Evolutionary conservation across 139 green algal species (phyloP).

Genomic region (Chlorella sp.): DNA sequence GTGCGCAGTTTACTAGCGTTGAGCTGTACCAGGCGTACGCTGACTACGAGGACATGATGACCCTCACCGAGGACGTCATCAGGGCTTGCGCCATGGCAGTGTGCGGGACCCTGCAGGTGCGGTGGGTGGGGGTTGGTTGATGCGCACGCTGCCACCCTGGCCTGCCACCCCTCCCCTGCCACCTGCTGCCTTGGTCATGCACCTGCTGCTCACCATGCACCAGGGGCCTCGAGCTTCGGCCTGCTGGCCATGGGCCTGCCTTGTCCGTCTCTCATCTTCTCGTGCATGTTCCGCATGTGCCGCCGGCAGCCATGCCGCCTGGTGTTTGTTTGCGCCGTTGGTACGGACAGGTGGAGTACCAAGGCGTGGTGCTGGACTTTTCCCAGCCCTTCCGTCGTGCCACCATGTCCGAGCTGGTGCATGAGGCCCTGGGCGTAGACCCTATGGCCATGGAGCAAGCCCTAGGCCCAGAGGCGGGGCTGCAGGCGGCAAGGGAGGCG

Average conservation of each 20-base stretch:
- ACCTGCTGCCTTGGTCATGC: too few species aligned
- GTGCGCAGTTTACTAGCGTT: slow-evolving; percentile 84
- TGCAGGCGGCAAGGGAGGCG: slow-evolving; percentile 38
- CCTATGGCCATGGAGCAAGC: background rate
- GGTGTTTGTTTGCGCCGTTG: background rate
- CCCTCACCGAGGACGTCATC: slow-evolving; percentile 87
- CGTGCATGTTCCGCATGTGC: too few species aligned
- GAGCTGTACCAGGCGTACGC: slow-evolving; percentile 96
- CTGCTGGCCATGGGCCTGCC: too few species aligned
- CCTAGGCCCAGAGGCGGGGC: slow-evolving; percentile 10
- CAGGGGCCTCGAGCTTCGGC: too few species aligned
- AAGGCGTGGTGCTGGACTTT: slow-evolving; percentile 78
- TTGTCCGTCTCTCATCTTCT: too few species aligned
- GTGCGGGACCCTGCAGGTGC: background rate
- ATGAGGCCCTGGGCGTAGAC: background rate
- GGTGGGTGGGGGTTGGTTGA: too few species aligned
- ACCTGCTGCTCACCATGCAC: too few species aligned
- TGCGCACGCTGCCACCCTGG: too few species aligned
- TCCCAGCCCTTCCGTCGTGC: slow-evolving; percentile 74
- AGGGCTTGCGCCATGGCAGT: slow-evolving; percentile 40
- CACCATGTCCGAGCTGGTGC: slow-evolving; percentile 88
- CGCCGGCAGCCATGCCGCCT: too few species aligned
- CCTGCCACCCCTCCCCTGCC: too few species aligned
- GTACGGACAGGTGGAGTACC: slow-evolving; percentile 58
- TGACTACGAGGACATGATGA: slow-evolving; percentile 97